Conservation (phyloP, 1,284 basidiomycete genomes). For the Sporisorium sorghi region DNA sequence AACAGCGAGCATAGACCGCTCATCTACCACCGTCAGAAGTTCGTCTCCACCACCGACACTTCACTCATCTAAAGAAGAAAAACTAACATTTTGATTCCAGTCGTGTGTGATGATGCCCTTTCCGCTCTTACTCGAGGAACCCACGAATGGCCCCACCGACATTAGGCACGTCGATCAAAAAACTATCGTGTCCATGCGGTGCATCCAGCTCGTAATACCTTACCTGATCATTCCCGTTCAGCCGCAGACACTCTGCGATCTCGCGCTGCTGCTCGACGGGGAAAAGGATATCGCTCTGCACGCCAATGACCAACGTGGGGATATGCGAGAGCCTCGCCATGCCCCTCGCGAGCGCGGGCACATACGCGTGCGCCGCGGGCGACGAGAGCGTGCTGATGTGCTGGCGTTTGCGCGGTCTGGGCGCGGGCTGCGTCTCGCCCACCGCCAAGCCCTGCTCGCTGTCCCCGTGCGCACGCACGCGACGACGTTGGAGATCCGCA, state of each 20-base stretch:
- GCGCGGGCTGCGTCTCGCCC: conserved; percentile 23
- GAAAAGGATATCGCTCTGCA: conserved; percentile 96
- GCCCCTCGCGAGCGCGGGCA: conserved; percentile 85
- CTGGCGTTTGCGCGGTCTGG: conserved; percentile 69
- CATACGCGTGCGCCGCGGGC: conserved; percentile 75
- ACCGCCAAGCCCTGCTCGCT: conserved; percentile 10
- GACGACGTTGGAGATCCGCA: conserved; percentile 73
- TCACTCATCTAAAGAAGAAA: conserved; percentile 1
- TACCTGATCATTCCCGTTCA: conserved; percentile 82
- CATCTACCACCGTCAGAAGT: conserved; percentile 33
- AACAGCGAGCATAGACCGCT: conserved; percentile 13
- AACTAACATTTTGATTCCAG: too few species aligned
- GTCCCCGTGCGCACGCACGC: conserved; percentile 47
- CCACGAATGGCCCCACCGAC: conserved; percentile 83
- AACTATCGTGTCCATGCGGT: conserved; percentile 95
- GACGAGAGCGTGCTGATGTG: conserved; percentile 74
- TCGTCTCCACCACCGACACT: conserved; percentile 15
- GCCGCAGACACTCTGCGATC: conserved; percentile 88
- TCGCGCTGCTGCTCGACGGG: conserved; percentile 97
- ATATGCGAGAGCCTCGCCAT: conserved; percentile 81
- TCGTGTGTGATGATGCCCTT: too few species aligned
- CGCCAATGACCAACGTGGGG: conserved; percentile 88
- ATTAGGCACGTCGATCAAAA: conserved; percentile 84
- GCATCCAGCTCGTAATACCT: conserved; percentile 97
- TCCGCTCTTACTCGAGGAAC: conserved; percentile 73